Base-by-base conservation (phyloP, 2,329 filamentous ascomycete genomes). In the Beauveria sp. region DNA sequence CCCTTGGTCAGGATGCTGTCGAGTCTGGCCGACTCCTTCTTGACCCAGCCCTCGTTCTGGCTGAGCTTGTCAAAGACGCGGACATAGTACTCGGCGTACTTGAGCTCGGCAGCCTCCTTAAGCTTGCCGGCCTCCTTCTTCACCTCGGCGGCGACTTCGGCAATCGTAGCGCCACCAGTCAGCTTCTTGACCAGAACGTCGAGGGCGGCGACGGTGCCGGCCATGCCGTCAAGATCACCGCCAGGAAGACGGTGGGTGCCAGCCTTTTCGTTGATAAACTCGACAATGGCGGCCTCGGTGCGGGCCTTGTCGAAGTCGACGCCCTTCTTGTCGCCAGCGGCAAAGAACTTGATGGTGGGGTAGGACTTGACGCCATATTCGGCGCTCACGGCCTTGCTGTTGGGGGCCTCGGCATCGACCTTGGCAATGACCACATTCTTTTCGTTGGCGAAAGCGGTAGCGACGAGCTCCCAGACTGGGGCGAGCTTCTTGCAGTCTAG, bases 331-430 rank as follows among this genome's bases (percentile, higher is more conserved):
- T 87, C 90, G 68, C 92, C 93, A 74, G 89, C 89, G 68, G 91
- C 85, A 84, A 97, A 99, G 85, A 88, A 99, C 80, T 96, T 96
- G 81, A 99, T 96, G 65, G 95, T 99, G 55, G 95, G 95, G 83
- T 96, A 99, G 42, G 89, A 91, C 61, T 83, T 83, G 67, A 99
- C 85, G 64, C 87, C 91, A 72, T 95, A 88, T 57, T 88, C 86
- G 72, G 85, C 77, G 57, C 92, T 88, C 55, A 88, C 86, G 50
- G 84, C 83, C 79, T 96, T 97, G 75, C 88, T 86, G 76, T 91
- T 91, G 69, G 90, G 87, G 34, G 89, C 86, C 78, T 99, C 93
- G 71, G 91, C 93, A 73, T 99, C 93, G 65, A 99, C 89, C 81
- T 99, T 98, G 75, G 92, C 95, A 71, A 99, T 87, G 50, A 96